Percentiles rank a stretch among this genome's conserved stretches.
Conservation (phyloP, 2,329 filamentous ascomycete genomes). For the Fusarium vanettenii region DNA sequence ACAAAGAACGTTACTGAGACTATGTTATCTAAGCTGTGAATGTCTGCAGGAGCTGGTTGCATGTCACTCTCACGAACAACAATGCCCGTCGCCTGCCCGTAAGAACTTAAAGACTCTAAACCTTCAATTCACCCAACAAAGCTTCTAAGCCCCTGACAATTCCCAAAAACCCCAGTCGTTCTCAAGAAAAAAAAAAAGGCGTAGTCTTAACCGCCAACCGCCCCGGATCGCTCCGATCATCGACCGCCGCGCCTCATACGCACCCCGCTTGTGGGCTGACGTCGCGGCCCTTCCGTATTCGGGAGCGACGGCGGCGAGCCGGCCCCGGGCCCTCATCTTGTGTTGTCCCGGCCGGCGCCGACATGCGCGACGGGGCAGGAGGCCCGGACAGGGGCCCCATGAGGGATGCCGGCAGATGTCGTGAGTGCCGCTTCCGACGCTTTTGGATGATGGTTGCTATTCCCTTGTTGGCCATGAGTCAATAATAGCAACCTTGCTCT, state of each 20-base stretch:
- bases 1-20: neutral
- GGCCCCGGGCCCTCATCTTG: constrained; percentile 1
- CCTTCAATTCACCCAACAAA: neutral
- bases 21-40: neutral
- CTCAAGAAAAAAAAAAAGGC: constrained; percentile 24
- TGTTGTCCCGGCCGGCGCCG: constrained; percentile 27
- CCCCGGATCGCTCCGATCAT: constrained; percentile 42
- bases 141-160: neutral
- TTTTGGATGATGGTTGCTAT: neutral
- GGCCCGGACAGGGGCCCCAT: constrained; percentile 19
- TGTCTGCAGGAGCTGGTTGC: neutral
- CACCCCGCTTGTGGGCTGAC: constrained; percentile 45
- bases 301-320: constrained; percentile 23
- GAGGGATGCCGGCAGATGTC: neutral
- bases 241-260: constrained; percentile 23
- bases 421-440: neutral
- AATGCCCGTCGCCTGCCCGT: neutral
- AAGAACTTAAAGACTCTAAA: neutral
- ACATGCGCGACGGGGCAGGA: neutral
- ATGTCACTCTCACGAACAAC: neutral
- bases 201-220: constrained; percentile 19
- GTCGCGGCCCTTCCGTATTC: constrained; percentile 40
- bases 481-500: neutral
- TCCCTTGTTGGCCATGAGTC: neutral
- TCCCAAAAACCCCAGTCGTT: neutral